A percentile compares a stretch with the other conserved stretches of the same genome.
These are phyloP conservation scores for Pseudogymnoascus sp. DNA, from an alignment of 2,329 filamentous ascomycete species.

Conservation along the genomic window DNA sequence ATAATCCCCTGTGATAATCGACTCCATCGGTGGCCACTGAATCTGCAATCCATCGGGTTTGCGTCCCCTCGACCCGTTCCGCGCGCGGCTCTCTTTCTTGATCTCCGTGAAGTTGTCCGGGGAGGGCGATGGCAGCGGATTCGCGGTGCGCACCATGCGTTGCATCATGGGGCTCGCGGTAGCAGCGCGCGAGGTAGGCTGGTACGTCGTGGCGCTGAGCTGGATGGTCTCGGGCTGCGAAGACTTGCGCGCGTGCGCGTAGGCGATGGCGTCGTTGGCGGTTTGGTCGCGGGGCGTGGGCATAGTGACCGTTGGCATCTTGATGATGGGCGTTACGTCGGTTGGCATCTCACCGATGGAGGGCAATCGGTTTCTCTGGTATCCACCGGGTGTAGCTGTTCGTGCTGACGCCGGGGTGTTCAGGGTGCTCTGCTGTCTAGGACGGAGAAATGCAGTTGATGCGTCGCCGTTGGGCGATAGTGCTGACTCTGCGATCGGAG, in stretches of 20 bases:
- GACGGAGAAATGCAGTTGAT: conserved; percentile 59
- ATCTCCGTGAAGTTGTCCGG: conserved; percentile 56
- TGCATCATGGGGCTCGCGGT: conserved; percentile 61
- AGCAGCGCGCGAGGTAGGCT: conserved; percentile 39
- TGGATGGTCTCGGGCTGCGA: conserved; percentile 31
- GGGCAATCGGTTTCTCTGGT: conserved; percentile 58
- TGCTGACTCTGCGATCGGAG: conserved; percentile 77
- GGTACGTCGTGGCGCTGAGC: conserved; percentile 31
- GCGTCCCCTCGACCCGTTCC: conserved; percentile 68
- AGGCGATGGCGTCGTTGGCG: conserved; percentile 22
- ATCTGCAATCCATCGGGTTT: conserved; percentile 71
- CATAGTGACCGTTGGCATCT: conserved; percentile 14
- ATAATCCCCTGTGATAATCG: conserved; percentile 42
- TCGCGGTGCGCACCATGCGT: conserved; percentile 38
- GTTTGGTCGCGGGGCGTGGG: conserved; percentile 15
- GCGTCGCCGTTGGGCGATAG: conserved; percentile 61
- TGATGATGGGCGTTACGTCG: conserved; percentile 31
- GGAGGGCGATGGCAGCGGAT: conserved; percentile 60
- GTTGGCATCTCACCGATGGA: conserved; percentile 68
- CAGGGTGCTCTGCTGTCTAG: conserved; percentile 59
- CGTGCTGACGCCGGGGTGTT: conserved; percentile 63
- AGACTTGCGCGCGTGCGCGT: conserved; percentile 24
- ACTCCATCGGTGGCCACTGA: conserved; percentile 46
- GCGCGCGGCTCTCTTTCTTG: conserved; percentile 52
- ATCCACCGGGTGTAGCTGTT: conserved; percentile 53